Conservation (phyloP, 73 alveolate species). For the Diophrys appendiculata region DNA sequence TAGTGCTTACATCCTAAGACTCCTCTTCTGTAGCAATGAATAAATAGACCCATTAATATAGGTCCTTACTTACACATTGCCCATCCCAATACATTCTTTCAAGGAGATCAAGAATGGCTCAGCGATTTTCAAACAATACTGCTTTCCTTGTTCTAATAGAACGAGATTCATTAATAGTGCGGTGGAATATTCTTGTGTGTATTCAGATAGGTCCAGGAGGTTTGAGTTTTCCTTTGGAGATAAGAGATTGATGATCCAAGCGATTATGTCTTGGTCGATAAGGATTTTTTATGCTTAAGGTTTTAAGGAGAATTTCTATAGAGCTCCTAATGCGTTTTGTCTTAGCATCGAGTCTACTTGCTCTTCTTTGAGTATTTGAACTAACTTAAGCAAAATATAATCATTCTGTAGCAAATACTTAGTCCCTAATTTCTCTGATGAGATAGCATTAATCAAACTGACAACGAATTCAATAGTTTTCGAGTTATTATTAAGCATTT, state of each 20-base stretch:
- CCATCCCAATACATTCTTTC: conserved; percentile 88
- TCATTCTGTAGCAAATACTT: conserved; percentile 45
- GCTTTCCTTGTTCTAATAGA: conserved; percentile 92
- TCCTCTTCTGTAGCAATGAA: conserved; percentile 70
- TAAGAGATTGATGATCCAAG: conserved; percentile 91
- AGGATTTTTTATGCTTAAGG: conserved; percentile 90
- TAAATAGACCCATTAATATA: conserved; percentile 88
- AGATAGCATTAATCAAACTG: conserved; percentile 57
- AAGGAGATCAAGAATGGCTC: conserved; percentile 78
- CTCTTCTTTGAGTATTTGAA: conserved; percentile 84
- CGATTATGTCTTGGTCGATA: conserved; percentile 92
- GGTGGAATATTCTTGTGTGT: conserved; percentile 95
- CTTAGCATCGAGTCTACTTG: conserved; percentile 86
- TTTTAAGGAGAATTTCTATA: conserved; percentile 92
- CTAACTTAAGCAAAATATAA: conserved; percentile 36
- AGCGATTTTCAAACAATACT: conserved; percentile 85
- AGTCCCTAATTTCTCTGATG: conserved; percentile 62
- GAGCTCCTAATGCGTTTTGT: conserved; percentile 92
- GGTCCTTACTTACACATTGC: conserved; percentile 77
- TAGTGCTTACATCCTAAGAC: conserved; percentile 79
- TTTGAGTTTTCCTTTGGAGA: conserved; percentile 63
- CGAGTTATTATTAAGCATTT: conserved; percentile 9
- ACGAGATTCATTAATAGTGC: conserved; percentile 97
- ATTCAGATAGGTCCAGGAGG: conserved; percentile 85
- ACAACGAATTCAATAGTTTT: conserved; percentile 53